phyloP scores from a whole-genome alignment of 768 basidiomycete genomes.

The Macrolepiota dolichaula region DNA sequence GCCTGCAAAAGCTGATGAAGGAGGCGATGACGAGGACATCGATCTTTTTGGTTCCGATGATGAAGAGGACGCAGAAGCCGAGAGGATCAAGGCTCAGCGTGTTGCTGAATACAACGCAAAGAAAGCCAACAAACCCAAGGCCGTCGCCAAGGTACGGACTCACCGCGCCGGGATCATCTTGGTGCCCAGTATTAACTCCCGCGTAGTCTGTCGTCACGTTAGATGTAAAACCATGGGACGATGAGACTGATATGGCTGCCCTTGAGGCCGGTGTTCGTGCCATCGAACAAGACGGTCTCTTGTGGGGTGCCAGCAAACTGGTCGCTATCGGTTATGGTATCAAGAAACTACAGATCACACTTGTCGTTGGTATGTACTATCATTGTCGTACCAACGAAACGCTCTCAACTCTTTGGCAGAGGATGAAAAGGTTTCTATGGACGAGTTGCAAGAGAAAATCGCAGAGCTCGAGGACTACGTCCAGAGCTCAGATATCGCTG shows the following conservation, averaged over 20 bases:
- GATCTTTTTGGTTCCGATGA: slow-evolving; percentile 89
- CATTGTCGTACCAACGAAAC: neutral
- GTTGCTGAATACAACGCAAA: slow-evolving; percentile 90
- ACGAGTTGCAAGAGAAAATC: slow-evolving; percentile 91
- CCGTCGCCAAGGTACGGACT: slow-evolving; percentile 72
- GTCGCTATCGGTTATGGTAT: slow-evolving; percentile 91
- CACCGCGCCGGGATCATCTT: slow-evolving; percentile 1
- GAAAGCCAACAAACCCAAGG: slow-evolving; percentile 89
- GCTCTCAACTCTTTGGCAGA: slow-evolving; percentile 42
- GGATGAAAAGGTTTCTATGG: slow-evolving; percentile 92
- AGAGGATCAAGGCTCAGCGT: slow-evolving; percentile 87
- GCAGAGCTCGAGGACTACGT: slow-evolving; percentile 83
- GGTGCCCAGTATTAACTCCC: neutral
- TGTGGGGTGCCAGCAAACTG: slow-evolving; percentile 94
- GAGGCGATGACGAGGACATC: slow-evolving; percentile 71
- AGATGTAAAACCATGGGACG: slow-evolving; percentile 99
- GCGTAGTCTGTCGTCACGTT: slow-evolving; percentile 92
- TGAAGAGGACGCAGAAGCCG: slow-evolving; percentile 81
- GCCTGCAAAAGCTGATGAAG: slow-evolving; percentile 41
- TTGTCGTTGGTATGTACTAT: slow-evolving; percentile 48
- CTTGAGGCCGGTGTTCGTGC: slow-evolving; percentile 84
- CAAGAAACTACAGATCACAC: slow-evolving; percentile 80
- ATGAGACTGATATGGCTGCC: slow-evolving; percentile 94
- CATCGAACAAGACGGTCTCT: slow-evolving; percentile 84
- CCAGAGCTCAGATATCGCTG: slow-evolving; percentile 88